phyloP scores from a whole-genome alignment of 495 filamentous ascomycete genomes.

The Friedmanniomyces simplex region DNA sequence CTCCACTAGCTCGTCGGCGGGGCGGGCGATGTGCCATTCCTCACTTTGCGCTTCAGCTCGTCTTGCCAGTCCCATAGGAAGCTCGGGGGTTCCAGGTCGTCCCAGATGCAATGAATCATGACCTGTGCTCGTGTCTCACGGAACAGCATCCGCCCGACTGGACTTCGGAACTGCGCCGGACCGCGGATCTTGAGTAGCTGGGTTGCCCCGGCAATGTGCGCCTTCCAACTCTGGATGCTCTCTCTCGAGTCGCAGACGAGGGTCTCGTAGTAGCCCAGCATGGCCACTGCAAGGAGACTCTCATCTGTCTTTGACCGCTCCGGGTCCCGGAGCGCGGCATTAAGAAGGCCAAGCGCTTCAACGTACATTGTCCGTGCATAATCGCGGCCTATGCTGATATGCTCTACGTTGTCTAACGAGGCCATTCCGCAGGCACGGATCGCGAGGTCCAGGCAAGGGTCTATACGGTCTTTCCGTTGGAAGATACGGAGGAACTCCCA shows the following conservation, averaged over 20 bases:
- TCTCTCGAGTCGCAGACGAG: slow-evolving; percentile 12
- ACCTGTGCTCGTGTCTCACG: slow-evolving; percentile 12
- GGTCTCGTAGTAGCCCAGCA: slow-evolving; percentile 20
- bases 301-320: slow-evolving; percentile 11
- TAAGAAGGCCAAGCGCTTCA: slow-evolving; percentile 13
- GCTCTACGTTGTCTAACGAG: slow-evolving; percentile 11
- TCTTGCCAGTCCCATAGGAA: slow-evolving; percentile 15
- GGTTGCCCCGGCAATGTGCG: slow-evolving; percentile 17
- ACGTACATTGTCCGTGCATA: slow-evolving; percentile 15
- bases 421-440: slow-evolving; percentile 20
- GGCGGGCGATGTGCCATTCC: not conserved
- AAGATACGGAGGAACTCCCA: slow-evolving; percentile 11
- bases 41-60: not conserved
- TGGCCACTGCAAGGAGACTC: slow-evolving; percentile 15
- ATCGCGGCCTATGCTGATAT: slow-evolving; percentile 1
- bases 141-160: slow-evolving; percentile 13
- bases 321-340: slow-evolving; percentile 14
- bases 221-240: slow-evolving; percentile 18
- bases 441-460: slow-evolving; percentile 17
- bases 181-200: slow-evolving; percentile 16
- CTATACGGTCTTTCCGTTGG: not conserved
- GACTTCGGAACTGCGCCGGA: slow-evolving; percentile 8
- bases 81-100: slow-evolving; percentile 9
- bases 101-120: slow-evolving; percentile 16
- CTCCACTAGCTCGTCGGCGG: slow-evolving; percentile 3